Percentiles rank a stretch among this genome's conserved stretches.
phyloP scores from a whole-genome alignment of 306 rosid species.

The Senna tora region DNA sequence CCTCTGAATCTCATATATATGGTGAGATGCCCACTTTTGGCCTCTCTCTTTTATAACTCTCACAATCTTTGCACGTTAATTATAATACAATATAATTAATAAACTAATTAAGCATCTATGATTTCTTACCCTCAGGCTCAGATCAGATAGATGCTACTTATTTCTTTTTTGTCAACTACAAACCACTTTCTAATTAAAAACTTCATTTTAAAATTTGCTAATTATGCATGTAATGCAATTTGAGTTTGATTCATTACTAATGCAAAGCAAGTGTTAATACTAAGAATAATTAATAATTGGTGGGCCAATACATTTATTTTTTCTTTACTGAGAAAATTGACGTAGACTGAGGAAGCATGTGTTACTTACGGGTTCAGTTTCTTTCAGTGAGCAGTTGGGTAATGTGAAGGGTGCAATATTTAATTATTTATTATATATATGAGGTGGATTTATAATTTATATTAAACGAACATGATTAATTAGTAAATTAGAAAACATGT shows the following conservation, averaged over 20 bases:
- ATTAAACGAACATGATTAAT: too few relatives aligned
- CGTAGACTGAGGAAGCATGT: not conserved
- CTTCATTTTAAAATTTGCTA: not conserved
- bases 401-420: not conserved
- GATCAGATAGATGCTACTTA: not conserved
- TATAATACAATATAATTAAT: conserved; percentile 19
- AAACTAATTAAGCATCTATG: conserved; percentile 28
- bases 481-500: too few relatives aligned
- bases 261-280: too few relatives aligned
- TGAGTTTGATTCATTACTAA: not conserved
- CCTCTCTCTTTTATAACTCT: conserved; percentile 24
- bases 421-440: too few relatives aligned
- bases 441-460: too few relatives aligned
- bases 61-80: conserved; percentile 10
- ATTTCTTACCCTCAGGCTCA: conserved; percentile 26
- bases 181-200: not conserved
- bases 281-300: not conserved
- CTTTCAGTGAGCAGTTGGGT: not conserved
- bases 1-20: conserved; percentile 32
- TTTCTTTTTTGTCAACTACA: not conserved
- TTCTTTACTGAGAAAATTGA: not conserved
- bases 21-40: conserved; percentile 48
- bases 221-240: not conserved
- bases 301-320: not conserved
- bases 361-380: not conserved